Evolutionary conservation across 2,329 filamentous ascomycete genomes (phyloP).

Genomic region (Colletotrichum destructivum): DNA sequence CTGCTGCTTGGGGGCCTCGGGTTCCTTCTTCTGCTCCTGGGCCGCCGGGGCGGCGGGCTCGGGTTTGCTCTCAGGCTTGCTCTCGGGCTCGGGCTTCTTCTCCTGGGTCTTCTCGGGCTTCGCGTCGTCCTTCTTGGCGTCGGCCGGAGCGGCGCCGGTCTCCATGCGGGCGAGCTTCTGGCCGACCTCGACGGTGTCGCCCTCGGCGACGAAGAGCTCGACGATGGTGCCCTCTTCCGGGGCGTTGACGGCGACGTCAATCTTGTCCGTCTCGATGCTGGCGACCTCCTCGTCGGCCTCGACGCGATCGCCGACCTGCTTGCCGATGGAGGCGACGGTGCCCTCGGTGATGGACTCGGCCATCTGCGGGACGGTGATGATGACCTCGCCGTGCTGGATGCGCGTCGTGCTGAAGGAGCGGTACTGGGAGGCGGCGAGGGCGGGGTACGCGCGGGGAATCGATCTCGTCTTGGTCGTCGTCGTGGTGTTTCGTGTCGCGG

Average conservation of each 20-base stretch:
- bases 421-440: constrained; percentile 36
- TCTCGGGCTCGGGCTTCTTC: constrained; percentile 25
- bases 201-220: constrained; percentile 51
- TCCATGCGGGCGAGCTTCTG: constrained; percentile 51
- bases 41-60: constrained; percentile 23
- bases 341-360: constrained; percentile 53
- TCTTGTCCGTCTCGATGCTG: constrained; percentile 54
- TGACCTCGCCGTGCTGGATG: constrained; percentile 41
- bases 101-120: constrained; percentile 39
- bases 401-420: constrained; percentile 38
- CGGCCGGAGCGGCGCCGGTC: constrained; percentile 44
- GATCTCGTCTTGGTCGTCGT: constrained; percentile 10
- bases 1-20: constrained; percentile 38
- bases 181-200: constrained; percentile 51
- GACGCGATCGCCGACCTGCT: constrained; percentile 50
- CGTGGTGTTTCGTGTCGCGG: neutral
- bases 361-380: constrained; percentile 50
- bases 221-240: constrained; percentile 47
- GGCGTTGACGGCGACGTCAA: constrained; percentile 51
- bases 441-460: constrained; percentile 15
- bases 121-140: constrained; percentile 41
- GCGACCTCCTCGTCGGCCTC: constrained; percentile 52
- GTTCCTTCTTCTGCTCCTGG: constrained; percentile 35
- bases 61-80: constrained; percentile 3
- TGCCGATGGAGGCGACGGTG: constrained; percentile 47